These are phyloP conservation scores for Ceratobasidium theobromae DNA, from an alignment of 1,284 basidiomycete genomes.

Conservation along the genomic window DNA sequence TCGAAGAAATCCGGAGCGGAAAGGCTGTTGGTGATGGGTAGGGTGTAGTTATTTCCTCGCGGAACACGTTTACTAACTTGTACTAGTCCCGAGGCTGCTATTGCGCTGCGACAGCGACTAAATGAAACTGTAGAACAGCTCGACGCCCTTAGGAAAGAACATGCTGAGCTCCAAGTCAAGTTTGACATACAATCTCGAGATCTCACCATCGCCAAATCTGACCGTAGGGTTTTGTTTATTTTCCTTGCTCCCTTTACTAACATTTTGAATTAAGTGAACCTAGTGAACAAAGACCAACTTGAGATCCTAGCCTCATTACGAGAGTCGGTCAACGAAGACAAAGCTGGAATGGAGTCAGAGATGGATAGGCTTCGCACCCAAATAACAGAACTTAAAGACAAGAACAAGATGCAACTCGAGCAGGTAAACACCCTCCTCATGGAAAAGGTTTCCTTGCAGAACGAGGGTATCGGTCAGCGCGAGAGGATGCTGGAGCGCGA, in stretches of 20 bases:
- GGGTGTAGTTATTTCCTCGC: conserved; percentile 37
- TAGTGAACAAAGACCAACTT: conserved; percentile 83
- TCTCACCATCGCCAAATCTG: conserved; percentile 81
- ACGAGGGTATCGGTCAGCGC: conserved; percentile 79
- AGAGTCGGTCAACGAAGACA: conserved; percentile 87
- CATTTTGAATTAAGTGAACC: conserved; percentile 56
- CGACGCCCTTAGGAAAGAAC: conserved; percentile 67
- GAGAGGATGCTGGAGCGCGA: conserved; percentile 82
- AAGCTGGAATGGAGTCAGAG: conserved; percentile 70
- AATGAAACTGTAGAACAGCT: conserved; percentile 86
- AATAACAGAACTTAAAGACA: conserved; percentile 73
- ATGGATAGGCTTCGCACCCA: conserved; percentile 65
- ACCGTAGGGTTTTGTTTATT: conserved; percentile 59
- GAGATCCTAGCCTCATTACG: conserved; percentile 81
- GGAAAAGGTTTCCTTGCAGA: conserved; percentile 90
- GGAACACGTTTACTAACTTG: conserved; percentile 4
- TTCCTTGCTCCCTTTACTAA: conserved; percentile 12
- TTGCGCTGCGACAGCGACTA: conserved; percentile 82
- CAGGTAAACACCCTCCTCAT: conserved; percentile 83
- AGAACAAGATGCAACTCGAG: conserved; percentile 88
- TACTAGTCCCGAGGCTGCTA: conserved; percentile 75
- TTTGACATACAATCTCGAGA: conserved; percentile 68
- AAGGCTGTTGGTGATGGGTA: conserved; percentile 82
- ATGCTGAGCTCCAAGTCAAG: conserved; percentile 71
- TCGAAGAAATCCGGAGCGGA: conserved; percentile 88